Conservation (phyloP, 139 green algal genomes). For the Chlamydomonas applanata region DNA sequence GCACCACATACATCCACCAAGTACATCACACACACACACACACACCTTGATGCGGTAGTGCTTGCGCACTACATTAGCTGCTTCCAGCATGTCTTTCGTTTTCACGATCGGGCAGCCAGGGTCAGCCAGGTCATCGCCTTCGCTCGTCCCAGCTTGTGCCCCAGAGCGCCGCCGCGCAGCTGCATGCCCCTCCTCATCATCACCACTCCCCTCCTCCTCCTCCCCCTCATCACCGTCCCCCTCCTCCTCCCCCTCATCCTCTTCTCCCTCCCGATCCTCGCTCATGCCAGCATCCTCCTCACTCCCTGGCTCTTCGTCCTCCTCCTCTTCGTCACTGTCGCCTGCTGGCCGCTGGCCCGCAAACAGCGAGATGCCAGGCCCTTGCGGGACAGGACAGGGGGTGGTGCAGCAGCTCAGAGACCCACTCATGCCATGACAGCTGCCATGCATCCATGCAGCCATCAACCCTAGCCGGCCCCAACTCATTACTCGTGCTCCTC, state of each 20-base stretch:
- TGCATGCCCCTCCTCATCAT: not conserved
- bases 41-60: slow-evolving; percentile 34
- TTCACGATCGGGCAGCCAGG: not conserved
- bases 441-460: not conserved
- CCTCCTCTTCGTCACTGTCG: not conserved
- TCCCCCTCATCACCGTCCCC: not conserved
- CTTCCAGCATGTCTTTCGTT: slow-evolving; percentile 21
- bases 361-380: not conserved
- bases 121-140: not conserved
- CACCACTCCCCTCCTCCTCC: not conserved
- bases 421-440: not conserved
- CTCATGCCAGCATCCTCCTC: not conserved
- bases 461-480: no score
- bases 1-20: no score
- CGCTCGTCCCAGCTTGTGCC: not conserved
- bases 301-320: not conserved
- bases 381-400: not conserved
- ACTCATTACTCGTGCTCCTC: no score
- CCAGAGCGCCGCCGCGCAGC: not conserved
- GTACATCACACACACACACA: no score
- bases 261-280: not conserved
- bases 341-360: not conserved
- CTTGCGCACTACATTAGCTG: slow-evolving; percentile 33
- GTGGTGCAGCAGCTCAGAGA: no score
- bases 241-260: not conserved